A percentile compares a stretch with the other conserved stretches of the same genome.
phyloP scores from a whole-genome alignment of 306 rosid genomes.

The Cicer pinnatifidum region DNA sequence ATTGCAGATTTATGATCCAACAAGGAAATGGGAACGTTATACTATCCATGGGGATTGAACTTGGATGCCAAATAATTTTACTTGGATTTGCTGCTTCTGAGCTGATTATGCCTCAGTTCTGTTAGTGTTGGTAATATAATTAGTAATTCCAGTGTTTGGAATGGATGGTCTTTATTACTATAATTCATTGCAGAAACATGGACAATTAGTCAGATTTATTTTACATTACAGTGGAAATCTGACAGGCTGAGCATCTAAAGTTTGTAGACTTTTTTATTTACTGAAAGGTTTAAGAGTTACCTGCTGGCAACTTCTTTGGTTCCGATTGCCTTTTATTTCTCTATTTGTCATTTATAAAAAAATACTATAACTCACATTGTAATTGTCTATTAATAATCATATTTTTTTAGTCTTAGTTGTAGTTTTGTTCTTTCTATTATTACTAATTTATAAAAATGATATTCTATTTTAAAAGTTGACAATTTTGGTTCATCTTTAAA shows the following conservation, averaged over 20 bases:
- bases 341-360: no score
- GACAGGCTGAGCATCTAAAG: background rate
- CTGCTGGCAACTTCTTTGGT: no score
- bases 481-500: no score
- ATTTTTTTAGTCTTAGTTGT: no score
- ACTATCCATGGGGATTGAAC: conserved; percentile 75
- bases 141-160: conserved; percentile 5
- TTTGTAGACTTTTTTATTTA: background rate
- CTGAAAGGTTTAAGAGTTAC: background rate
- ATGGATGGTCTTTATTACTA: background rate
- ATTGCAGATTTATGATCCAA: conserved; percentile 65
- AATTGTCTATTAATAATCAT: no score
- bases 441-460: no score
- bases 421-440: no score
- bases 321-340: background rate
- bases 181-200: background rate
- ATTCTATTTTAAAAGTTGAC: no score
- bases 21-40: conserved; percentile 74
- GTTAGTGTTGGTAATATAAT: background rate
- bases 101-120: conserved; percentile 3
- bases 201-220: background rate
- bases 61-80: conserved; percentile 2
- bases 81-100: conserved; percentile 26
- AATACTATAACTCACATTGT: no score
- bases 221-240: background rate